Evolutionary conservation across 805 yeast genomes (phyloP), one percentile per base, ranked within the genome.

Genomic region (Wickerhamomyces bisporus): DNA sequence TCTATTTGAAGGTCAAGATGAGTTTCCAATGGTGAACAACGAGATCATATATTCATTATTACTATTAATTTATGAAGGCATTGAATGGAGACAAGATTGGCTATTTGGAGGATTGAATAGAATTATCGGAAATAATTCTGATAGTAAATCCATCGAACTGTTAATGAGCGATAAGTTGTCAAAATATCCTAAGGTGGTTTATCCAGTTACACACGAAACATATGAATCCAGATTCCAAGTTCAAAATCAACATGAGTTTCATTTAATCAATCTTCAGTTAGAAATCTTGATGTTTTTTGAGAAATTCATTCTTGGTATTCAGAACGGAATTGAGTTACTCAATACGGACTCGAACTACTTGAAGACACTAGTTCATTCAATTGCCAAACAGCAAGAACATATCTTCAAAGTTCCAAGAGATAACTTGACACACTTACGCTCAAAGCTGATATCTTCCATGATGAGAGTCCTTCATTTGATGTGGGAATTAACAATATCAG

Each of bases 61-160:
- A 16, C 58, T 63, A 30, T 51, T 68, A 11, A 48, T 69, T 20
- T 51, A 68, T 12, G 66, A 68, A 18, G 78, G 71, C 7, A 51
- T 70, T 3, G 66, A 68, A 0, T 48, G 61, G 19, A 57, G 58
- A 30, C 58, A 57, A 4, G 71, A 66, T 41, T 67, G 73, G 48
- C 59, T 65, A 47, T 61, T 75, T 32, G 73, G 62, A 47, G 84
- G 86, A 0, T 56, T 80, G 33, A 79, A 75, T 50, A 52, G 81
- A 40, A 43, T 66, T 4, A 37, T 75, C 23, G 86, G 86, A 1
- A 72, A 74, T 45, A 75, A 73, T 42, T 39, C 44, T 2, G 75
- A 71, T 48, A 58, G 66, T 21, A 44, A 43, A 11, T 61, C 73
- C 15, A 48, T 79, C 25, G 70, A 69, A 16, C 53, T 61, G 21